Evolutionary conservation across 805 yeast species (phyloP).

Genomic region (Schwanniomyces pseudopolymorphus): DNA sequence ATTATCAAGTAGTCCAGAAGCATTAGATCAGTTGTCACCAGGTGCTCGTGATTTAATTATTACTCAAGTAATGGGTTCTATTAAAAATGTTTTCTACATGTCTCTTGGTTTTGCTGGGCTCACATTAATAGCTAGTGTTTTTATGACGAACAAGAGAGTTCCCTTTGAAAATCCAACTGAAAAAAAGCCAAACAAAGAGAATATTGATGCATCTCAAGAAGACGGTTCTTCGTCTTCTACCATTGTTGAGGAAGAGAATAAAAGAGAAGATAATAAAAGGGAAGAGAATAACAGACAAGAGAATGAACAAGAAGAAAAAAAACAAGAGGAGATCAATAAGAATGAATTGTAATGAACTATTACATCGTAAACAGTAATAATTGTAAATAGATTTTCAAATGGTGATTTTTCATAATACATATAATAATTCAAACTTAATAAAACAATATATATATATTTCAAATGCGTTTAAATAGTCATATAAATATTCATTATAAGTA

Average conservation of each 20-base stretch:
- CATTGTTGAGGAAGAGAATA: background rate
- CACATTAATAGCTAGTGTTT: conserved; percentile 6
- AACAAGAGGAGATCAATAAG: background rate
- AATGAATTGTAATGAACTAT: background rate
- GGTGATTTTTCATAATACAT: background rate
- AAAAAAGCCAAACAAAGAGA: background rate
- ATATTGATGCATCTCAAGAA: background rate
- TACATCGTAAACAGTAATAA: background rate
- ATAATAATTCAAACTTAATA: background rate
- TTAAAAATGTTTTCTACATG: conserved; percentile 42
- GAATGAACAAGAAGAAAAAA: too few species aligned
- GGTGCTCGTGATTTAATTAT: conserved; percentile 24
- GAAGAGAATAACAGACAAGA: too few species aligned
- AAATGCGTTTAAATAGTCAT: too few species aligned
- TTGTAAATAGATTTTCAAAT: background rate
- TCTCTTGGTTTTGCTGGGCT: conserved; percentile 36
- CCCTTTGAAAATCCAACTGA: conserved; percentile 1
- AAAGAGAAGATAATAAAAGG: too few species aligned
- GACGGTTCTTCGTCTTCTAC: background rate
- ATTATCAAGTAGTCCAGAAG: conserved; percentile 13
- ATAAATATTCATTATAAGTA: background rate
- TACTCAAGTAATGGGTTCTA: conserved; percentile 29
- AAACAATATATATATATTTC: too few species aligned
- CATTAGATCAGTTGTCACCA: conserved; percentile 16
- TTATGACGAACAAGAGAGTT: conserved; percentile 8